A percentile compares a stretch with the other conserved stretches of the same genome.
Evolutionary conservation across 495 filamentous ascomycete genomes (phyloP).

Genomic region (Lasiosphaeria hispida): DNA sequence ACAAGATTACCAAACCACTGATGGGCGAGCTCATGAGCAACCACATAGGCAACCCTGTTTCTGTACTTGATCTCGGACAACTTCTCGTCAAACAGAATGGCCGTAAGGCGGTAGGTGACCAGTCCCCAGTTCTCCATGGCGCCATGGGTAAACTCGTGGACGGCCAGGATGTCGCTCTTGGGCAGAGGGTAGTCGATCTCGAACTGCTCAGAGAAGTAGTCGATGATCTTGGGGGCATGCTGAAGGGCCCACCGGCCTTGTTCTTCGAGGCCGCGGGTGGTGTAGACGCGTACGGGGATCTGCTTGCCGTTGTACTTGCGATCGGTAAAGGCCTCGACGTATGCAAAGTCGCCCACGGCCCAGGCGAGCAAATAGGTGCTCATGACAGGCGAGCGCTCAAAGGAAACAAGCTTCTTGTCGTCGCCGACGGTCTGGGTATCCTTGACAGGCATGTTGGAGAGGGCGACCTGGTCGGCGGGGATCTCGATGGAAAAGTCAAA

Average conservation of each 20-base stretch:
- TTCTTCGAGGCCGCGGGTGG: constrained; percentile 82
- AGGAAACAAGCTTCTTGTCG: constrained; percentile 74
- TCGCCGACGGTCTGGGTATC: constrained; percentile 56
- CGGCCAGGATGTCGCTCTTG: constrained; percentile 90
- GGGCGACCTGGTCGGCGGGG: constrained; percentile 77
- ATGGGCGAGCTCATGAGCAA: constrained; percentile 92
- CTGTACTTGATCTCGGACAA: constrained; percentile 83
- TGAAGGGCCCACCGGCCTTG: constrained; percentile 84
- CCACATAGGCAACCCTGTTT: constrained; percentile 90
- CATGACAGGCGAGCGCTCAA: constrained; percentile 88
- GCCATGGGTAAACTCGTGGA: constrained; percentile 79
- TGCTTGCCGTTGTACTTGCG: constrained; percentile 84
- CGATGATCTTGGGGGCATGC: constrained; percentile 83
- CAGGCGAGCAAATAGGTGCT: constrained; percentile 96
- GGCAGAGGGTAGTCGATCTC: constrained; percentile 93
- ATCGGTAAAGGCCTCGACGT: constrained; percentile 84
- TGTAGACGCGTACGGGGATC: constrained; percentile 93
- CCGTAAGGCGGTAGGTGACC: constrained; percentile 91
- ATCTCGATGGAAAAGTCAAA: constrained; percentile 92
- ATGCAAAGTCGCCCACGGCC: constrained; percentile 96
- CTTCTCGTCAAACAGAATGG: constrained; percentile 88
- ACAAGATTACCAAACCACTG: constrained; percentile 99
- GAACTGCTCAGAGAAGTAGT: constrained; percentile 94
- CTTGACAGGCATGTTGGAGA: constrained; percentile 93
- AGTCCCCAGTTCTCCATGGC: constrained; percentile 89